These are phyloP conservation scores for Aspergillus puulaauensis DNA, from an alignment of 2,329 filamentous ascomycete genomes.

Conservation along the genomic window DNA sequence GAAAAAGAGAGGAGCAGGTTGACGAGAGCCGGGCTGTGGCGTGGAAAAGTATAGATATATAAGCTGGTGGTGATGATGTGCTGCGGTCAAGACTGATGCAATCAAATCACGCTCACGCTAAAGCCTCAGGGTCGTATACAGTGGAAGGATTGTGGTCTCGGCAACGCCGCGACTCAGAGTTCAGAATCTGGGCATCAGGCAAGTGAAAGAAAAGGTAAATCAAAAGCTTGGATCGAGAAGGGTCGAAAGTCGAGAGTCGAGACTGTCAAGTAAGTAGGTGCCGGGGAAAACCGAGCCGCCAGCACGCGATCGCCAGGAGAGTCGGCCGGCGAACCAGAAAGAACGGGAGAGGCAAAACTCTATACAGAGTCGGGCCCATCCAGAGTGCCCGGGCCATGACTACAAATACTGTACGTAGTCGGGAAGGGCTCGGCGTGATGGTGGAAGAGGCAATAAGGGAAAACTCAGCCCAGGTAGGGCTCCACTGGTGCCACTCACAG, in stretches of 20 bases:
- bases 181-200: constrained; percentile 3
- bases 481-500: constrained; percentile 2
- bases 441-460: neutral
- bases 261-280: neutral
- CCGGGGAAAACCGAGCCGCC: neutral
- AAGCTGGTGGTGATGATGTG: constrained; percentile 26
- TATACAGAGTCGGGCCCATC: neutral
- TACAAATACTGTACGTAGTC: no score
- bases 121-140: neutral
- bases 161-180: neutral
- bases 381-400: neutral
- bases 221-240: neutral
- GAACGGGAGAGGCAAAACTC: neutral
- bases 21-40: neutral
- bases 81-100: constrained; percentile 31
- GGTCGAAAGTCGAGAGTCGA: neutral
- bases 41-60: constrained; percentile 7
- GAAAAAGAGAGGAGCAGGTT: neutral
- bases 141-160: neutral
- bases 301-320: neutral
- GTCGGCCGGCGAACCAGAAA: neutral
- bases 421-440: neutral
- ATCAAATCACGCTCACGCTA: constrained; percentile 16
- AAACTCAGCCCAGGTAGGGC: neutral
- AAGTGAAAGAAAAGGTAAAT: neutral